Evolutionary conservation across 345 rosid species (phyloP).

Genomic region (Hevea brasiliensis): DNA sequence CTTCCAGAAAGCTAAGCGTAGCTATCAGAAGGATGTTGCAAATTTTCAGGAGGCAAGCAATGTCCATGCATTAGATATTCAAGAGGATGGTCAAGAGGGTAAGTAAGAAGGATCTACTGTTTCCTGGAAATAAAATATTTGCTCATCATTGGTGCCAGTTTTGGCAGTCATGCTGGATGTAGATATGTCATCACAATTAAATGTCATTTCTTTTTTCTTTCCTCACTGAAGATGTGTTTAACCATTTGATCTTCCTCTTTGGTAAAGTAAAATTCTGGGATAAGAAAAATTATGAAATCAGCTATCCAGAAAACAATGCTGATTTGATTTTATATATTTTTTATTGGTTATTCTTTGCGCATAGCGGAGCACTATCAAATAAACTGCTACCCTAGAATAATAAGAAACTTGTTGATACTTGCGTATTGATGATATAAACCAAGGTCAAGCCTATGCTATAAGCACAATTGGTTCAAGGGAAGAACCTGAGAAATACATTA

Average conservation of each 20-base stretch:
- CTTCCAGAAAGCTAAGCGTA: slow-evolving; percentile 84
- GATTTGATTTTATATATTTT: neutral
- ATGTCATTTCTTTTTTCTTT: neutral
- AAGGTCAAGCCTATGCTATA: neutral
- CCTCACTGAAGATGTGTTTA: neutral
- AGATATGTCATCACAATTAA: neutral
- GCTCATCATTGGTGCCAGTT: slow-evolving; percentile 1
- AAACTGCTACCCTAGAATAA: slow-evolving; percentile 5
- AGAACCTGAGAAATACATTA: slow-evolving; percentile 4
- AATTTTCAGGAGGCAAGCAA: slow-evolving; percentile 55
- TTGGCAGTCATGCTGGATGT: neutral
- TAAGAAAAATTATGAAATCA: neutral
- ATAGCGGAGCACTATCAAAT: neutral
- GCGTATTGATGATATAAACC: neutral
- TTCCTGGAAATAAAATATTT: slow-evolving; percentile 3
- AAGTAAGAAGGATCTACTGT: slow-evolving; percentile 25
- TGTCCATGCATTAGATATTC: slow-evolving; percentile 43
- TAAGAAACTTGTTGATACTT: neutral
- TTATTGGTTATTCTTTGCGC: neutral
- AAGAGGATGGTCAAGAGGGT: slow-evolving; percentile 56
- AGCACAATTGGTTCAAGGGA: neutral
- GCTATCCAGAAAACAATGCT: neutral
- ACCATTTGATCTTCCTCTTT: slow-evolving; percentile 4
- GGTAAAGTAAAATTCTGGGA: neutral
- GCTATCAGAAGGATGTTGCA: slow-evolving; percentile 90